Percentiles rank a stretch among this genome's conserved stretches.
Evolutionary conservation across 2,329 filamentous ascomycete genomes (phyloP).

Genomic region (Chaetomium globosum): DNA sequence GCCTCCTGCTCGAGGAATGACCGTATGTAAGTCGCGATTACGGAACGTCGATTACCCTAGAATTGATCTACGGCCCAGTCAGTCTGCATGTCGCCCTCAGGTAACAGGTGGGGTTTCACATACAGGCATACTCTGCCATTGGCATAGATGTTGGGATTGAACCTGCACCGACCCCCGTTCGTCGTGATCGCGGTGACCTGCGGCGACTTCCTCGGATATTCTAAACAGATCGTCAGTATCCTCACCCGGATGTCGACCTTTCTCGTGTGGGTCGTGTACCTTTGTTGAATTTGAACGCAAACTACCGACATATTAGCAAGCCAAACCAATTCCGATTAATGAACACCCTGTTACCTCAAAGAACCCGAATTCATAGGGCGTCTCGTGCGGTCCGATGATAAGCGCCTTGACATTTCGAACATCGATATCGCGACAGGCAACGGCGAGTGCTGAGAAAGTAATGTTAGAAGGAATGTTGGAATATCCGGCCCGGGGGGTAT

Average conservation of each 20-base stretch:
- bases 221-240: slow-evolving; percentile 49
- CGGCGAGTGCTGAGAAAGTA: slow-evolving; percentile 68
- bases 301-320: slow-evolving; percentile 55
- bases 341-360: slow-evolving; percentile 69
- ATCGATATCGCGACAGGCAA: slow-evolving; percentile 84
- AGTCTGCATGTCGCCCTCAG: slow-evolving; percentile 14
- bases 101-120: slow-evolving; percentile 43
- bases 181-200: slow-evolving; percentile 73
- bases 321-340: not conserved
- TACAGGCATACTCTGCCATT: slow-evolving; percentile 89
- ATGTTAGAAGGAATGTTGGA: slow-evolving; percentile 26
- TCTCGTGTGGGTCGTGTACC: slow-evolving; percentile 50
- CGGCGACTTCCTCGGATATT: slow-evolving; percentile 76
- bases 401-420: slow-evolving; percentile 84
- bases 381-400: slow-evolving; percentile 90
- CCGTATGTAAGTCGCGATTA: slow-evolving; percentile 9
- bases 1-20: slow-evolving; percentile 30
- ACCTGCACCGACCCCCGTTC: slow-evolving; percentile 82
- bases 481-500: not conserved
- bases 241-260: not conserved
- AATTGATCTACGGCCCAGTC: slow-evolving; percentile 66
- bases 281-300: slow-evolving; percentile 73
- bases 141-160: slow-evolving; percentile 96
- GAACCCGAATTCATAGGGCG: slow-evolving; percentile 95
- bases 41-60: slow-evolving; percentile 63